These are phyloP conservation scores for Coemansia umbellata DNA, from an alignment of 192 early-diverging fungal species.

Conservation along the genomic window DNA sequence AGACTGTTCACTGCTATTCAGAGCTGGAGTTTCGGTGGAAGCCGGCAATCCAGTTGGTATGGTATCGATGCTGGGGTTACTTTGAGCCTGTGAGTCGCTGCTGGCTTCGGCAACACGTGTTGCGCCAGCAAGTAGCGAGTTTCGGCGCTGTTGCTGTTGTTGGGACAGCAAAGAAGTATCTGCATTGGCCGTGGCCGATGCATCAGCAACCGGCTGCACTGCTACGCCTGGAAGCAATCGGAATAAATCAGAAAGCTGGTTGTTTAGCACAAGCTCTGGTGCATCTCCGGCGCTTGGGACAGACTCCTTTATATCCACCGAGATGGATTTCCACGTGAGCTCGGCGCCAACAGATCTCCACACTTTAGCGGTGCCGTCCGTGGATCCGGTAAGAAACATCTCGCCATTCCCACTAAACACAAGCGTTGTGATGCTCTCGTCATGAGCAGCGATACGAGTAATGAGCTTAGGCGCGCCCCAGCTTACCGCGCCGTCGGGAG, in stretches of 20 bases:
- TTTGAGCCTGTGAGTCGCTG: not conserved
- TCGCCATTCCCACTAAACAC: conserved; percentile 67
- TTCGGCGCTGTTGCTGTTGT: not conserved
- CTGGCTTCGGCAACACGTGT: not conserved
- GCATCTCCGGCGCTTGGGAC: conserved; percentile 5
- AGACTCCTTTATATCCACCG: conserved; percentile 40
- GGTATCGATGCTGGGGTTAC: not conserved
- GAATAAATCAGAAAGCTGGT: not conserved
- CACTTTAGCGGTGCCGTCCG: conserved; percentile 74
- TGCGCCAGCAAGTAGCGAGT: not conserved
- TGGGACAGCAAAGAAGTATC: not conserved
- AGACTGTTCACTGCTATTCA: not conserved
- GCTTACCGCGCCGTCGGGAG: not conserved
- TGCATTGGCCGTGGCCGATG: not conserved
- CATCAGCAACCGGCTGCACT: not conserved
- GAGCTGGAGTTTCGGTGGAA: not conserved
- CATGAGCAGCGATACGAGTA: conserved; percentile 64
- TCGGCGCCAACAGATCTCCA: conserved; percentile 58
- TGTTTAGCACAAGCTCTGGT: conserved; percentile 6
- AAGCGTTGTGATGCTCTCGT: conserved; percentile 68
- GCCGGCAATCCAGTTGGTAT: not conserved
- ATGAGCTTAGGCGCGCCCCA: conserved; percentile 53
- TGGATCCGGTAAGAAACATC: conserved; percentile 66
- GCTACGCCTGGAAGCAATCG: not conserved
- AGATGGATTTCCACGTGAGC: conserved; percentile 58